These are phyloP conservation scores for Gaertneriomyces semiglobifer DNA, from an alignment of 192 early-diverging fungal genomes.

Conservation along the genomic window DNA sequence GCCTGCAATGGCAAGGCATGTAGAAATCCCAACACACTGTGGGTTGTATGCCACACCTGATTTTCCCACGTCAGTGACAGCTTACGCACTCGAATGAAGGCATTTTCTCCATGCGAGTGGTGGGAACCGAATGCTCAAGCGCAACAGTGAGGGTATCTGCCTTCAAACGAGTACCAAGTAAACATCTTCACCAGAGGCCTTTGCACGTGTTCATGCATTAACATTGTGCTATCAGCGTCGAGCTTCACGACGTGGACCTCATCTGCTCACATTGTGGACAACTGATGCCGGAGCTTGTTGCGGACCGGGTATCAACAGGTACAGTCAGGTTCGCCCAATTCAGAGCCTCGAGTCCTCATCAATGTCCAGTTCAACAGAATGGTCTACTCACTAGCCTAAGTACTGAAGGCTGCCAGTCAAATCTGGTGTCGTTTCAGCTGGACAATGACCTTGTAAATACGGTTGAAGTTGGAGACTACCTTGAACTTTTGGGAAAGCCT, in stretches of 20 bases:
- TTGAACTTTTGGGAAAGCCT: conserved; percentile 12
- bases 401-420: conserved; percentile 13
- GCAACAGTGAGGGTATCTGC: not conserved
- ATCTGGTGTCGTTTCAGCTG: not conserved
- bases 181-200: not conserved
- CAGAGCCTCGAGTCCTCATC: not conserved
- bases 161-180: conserved; percentile 2
- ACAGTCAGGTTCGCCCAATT: not conserved
- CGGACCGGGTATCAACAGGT: conserved; percentile 17
- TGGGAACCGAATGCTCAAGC: not conserved
- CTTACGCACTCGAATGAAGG: not conserved
- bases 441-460: conserved; percentile 2
- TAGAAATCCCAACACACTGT: conserved; percentile 14
- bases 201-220: not conserved
- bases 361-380: conserved; percentile 6
- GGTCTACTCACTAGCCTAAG: not conserved
- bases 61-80: not conserved
- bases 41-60: not conserved
- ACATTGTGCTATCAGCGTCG: not conserved
- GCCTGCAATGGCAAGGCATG: conserved; percentile 16
- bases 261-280: conserved; percentile 15
- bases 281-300: conserved; percentile 9
- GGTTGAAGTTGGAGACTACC: conserved; percentile 7
- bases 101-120: not conserved
- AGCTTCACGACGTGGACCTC: conserved; percentile 17